A percentile compares a stretch with the other conserved stretches of the same genome.
Conservation (phyloP, 2,329 filamentous ascomycete species). For the Aspergillus chevalieri region DNA sequence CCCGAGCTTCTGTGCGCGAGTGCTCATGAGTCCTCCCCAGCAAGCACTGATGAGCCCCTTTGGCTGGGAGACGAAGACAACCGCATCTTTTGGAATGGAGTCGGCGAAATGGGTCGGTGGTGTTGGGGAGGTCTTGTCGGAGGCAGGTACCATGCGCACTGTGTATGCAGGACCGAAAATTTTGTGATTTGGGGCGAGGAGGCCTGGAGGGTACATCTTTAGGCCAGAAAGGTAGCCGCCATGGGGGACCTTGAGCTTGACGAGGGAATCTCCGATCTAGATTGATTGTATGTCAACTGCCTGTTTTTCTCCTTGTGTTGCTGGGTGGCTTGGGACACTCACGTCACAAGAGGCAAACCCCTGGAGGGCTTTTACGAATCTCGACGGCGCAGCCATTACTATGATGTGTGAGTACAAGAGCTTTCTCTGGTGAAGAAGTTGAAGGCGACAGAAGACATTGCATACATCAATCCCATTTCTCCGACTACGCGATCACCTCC, state of each 20-base stretch:
- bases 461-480: background rate
- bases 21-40: conserved; percentile 37
- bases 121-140: conserved; percentile 26
- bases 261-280: conserved; percentile 31
- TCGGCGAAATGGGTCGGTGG: conserved; percentile 31
- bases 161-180: conserved; percentile 28
- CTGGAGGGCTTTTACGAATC: conserved; percentile 10
- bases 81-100: conserved; percentile 24
- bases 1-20: conserved; percentile 26
- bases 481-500: background rate
- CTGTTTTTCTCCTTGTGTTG: background rate
- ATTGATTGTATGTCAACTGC: background rate
- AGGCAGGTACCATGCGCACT: conserved; percentile 27
- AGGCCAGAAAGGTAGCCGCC: conserved; percentile 32
- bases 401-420: background rate
- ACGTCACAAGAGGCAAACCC: conserved; percentile 16
- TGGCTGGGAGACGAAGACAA: conserved; percentile 35
- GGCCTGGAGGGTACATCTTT: conserved; percentile 23
- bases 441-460: background rate
- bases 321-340: background rate
- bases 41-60: conserved; percentile 27
- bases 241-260: conserved; percentile 26
- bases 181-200: conserved; percentile 13
- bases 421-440: background rate
- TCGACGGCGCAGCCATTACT: conserved; percentile 10